phyloP scores from a whole-genome alignment of 2,329 filamentous ascomycete genomes.

The Daldinia eschscholtzii region DNA sequence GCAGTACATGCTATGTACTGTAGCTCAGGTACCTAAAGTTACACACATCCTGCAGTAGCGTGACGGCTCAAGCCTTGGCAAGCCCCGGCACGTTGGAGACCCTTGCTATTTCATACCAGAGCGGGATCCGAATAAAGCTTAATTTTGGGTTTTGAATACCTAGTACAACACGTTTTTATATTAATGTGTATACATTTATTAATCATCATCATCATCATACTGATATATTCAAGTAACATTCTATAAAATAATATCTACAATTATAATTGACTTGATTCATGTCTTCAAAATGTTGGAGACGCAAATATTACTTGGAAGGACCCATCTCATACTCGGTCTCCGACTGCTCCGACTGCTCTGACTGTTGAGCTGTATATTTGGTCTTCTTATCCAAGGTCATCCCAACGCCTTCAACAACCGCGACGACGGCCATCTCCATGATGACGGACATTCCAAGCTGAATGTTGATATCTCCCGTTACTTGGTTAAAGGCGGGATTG shows the following conservation, averaged over 20 bases:
- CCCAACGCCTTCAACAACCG: conserved; percentile 58
- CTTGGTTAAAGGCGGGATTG: conserved; percentile 58
- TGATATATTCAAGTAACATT: background rate
- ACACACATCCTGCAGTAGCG: conserved; percentile 5
- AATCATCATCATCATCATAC: background rate
- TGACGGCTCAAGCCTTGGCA: conserved; percentile 25
- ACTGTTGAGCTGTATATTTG: conserved; percentile 18
- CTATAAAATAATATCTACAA: background rate
- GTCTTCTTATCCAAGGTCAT: conserved; percentile 54
- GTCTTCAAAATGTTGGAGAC: background rate
- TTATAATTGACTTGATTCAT: background rate
- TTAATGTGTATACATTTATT: background rate
- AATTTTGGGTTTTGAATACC: background rate
- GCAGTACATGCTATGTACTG: background rate
- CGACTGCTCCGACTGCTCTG: conserved; percentile 10
- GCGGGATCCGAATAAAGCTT: background rate
- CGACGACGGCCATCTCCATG: conserved; percentile 63
- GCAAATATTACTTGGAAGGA: background rate
- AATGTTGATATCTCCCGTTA: conserved; percentile 57
- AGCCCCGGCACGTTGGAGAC: conserved; percentile 16
- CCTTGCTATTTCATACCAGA: conserved; percentile 3
- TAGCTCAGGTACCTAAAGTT: too few species aligned
- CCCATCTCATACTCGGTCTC: conserved; percentile 25
- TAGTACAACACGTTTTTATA: background rate
- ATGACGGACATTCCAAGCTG: conserved; percentile 61